Percentiles rank a stretch among this genome's conserved stretches.
Conservation (phyloP, 1,284 basidiomycete genomes). For the Mycena sp. region DNA sequence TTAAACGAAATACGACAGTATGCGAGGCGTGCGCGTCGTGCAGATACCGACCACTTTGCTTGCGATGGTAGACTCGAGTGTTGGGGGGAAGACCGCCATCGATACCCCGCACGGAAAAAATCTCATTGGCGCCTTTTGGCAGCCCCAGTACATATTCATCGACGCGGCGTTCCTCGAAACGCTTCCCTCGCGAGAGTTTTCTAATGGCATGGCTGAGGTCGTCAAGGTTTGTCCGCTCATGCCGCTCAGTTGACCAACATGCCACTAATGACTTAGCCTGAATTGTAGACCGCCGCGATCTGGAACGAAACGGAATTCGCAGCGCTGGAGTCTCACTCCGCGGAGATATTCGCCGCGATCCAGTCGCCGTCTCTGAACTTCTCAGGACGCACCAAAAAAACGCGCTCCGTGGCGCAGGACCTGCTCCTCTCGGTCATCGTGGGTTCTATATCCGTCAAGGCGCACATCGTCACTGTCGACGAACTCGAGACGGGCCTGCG, state of each 20-base stretch:
- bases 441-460: slow-evolving; percentile 91
- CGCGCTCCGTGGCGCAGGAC: slow-evolving; percentile 80
- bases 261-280: slow-evolving; percentile 11
- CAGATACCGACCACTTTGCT: slow-evolving; percentile 97
- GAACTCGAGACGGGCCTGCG: slow-evolving; percentile 95
- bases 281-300: slow-evolving; percentile 88
- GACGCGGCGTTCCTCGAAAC: slow-evolving; percentile 97
- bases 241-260: neutral
- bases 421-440: slow-evolving; percentile 86
- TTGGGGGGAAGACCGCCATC: slow-evolving; percentile 98
- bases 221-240: slow-evolving; percentile 76
- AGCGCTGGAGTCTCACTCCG: slow-evolving; percentile 84
- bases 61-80: slow-evolving; percentile 98
- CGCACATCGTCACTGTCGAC: slow-evolving; percentile 95
- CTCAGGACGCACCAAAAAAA: slow-evolving; percentile 70
- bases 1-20: slow-evolving; percentile 37
- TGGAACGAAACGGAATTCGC: slow-evolving; percentile 92
- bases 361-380: slow-evolving; percentile 71
- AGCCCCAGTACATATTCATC: slow-evolving; percentile 97
- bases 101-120: slow-evolving; percentile 97
- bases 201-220: slow-evolving; percentile 99
- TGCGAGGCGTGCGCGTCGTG: slow-evolving; percentile 82
- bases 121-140: slow-evolving; percentile 98
- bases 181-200: slow-evolving; percentile 92
- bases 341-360: slow-evolving; percentile 87